Evolutionary conservation across 257 asterid genomes (phyloP).

Genomic region (Gentiana dahurica): DNA sequence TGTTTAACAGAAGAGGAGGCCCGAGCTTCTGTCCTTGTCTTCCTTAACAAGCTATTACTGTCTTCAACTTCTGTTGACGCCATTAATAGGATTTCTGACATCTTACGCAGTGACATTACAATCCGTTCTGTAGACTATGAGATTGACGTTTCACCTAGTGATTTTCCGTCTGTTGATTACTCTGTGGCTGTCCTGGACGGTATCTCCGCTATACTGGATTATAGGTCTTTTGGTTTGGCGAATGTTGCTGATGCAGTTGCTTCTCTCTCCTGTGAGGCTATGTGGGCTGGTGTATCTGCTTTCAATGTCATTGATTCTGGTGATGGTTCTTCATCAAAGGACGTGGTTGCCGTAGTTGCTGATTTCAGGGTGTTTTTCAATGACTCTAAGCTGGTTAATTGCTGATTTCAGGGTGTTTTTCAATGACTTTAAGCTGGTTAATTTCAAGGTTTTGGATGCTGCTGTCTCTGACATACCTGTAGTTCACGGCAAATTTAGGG

Average conservation of each 20-base stretch:
- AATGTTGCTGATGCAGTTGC: conserved; percentile 54
- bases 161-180: conserved; percentile 21
- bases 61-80: conserved; percentile 24
- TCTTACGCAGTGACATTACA: conserved; percentile 17
- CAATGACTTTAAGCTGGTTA: too few species aligned
- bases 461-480: conserved; percentile 53
- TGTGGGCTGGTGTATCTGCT: conserved; percentile 47
- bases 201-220: conserved; percentile 56
- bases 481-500: conserved; percentile 60
- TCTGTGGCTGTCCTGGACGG: conserved; percentile 46
- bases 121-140: conserved; percentile 7
- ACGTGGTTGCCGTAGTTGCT: conserved; percentile 70
- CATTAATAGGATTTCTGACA: conserved; percentile 26
- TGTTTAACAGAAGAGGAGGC: conserved; percentile 36
- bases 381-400: conserved; percentile 51
- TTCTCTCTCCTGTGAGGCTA: conserved; percentile 81
- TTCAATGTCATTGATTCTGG: conserved; percentile 84
- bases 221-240: conserved; percentile 31
- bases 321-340: conserved; percentile 82
- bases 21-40: conserved; percentile 52
- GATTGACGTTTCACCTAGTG: conserved; percentile 14
- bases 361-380: conserved; percentile 61
- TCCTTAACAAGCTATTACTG: conserved; percentile 48
- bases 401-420: too few species aligned
- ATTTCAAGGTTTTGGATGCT: conserved; percentile 1